A percentile compares a stretch with the other conserved stretches of the same genome.
These are phyloP conservation scores for Straminergon stramineum DNA, from an alignment of 225 moss, liverwort and hornwort genomes.

Conservation along the genomic window DNA sequence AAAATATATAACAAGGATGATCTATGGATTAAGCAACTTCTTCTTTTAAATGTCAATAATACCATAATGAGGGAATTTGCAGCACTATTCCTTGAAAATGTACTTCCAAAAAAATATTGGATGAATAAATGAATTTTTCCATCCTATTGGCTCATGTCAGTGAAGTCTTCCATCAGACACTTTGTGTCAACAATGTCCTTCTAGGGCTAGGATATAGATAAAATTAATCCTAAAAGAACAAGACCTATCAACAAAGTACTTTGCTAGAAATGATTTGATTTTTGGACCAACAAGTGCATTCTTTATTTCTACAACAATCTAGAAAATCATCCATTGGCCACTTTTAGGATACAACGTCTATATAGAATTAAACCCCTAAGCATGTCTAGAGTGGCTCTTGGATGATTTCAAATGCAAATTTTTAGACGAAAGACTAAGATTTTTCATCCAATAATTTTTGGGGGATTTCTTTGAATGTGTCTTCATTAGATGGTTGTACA, in stretches of 20 bases:
- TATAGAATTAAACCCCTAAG: accelerated
- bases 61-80: background rate
- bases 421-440: background rate
- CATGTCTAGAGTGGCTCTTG: accelerated
- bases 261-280: accelerated
- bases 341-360: accelerated
- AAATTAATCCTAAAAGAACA: accelerated
- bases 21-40: background rate
- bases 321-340: background rate
- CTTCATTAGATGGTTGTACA: accelerated
- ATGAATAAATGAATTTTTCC: background rate
- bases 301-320: background rate
- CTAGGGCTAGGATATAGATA: background rate
- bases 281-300: background rate
- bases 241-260: background rate
- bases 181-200: accelerated
- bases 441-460: background rate
- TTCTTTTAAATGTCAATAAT: background rate
- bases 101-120: background rate
- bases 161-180: background rate
- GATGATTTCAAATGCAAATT: background rate
- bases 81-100: accelerated
- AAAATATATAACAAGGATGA: background rate
- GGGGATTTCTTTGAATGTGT: background rate
- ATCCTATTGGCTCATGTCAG: background rate